These are phyloP conservation scores for Lodderomyces parapsilosis DNA, from an alignment of 1,139 yeast species.

Conservation along the genomic window DNA sequence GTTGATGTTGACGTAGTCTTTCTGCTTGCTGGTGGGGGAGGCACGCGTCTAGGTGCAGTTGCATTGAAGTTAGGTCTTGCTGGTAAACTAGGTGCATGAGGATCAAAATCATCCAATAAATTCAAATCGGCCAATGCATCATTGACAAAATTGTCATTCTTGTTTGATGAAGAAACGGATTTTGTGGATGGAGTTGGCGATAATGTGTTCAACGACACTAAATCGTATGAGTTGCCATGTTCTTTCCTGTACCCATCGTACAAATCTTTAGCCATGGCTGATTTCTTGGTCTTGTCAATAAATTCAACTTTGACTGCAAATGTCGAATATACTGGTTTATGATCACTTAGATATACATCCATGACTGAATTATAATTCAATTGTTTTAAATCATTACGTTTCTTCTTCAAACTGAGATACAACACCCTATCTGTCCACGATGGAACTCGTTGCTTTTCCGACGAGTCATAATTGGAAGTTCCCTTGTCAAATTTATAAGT, in stretches of 20 bases:
- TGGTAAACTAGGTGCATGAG: slow-evolving; percentile 23
- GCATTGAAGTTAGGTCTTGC: slow-evolving; percentile 16
- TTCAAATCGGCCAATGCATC: slow-evolving; percentile 40
- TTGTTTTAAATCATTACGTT: slow-evolving; percentile 54
- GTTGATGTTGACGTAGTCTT: slow-evolving; percentile 10
- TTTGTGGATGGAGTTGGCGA: slow-evolving; percentile 13
- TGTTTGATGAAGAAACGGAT: slow-evolving; percentile 15
- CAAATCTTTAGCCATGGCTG: slow-evolving; percentile 27
- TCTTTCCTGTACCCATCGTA: slow-evolving; percentile 33
- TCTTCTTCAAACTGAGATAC: slow-evolving; percentile 33
- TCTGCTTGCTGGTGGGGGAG: slow-evolving; percentile 26
- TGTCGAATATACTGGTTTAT: slow-evolving; percentile 84
- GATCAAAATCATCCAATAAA: slow-evolving; percentile 29
- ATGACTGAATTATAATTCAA: slow-evolving; percentile 59
- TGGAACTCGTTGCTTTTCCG: slow-evolving; percentile 90
- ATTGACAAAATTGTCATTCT: slow-evolving; percentile 18
- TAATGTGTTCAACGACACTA: slow-evolving; percentile 7
- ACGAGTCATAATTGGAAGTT: slow-evolving; percentile 77
- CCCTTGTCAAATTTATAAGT: slow-evolving; percentile 95
- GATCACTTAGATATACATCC: slow-evolving; percentile 73
- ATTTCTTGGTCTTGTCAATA: slow-evolving; percentile 46
- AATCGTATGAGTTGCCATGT: slow-evolving; percentile 20
- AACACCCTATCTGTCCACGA: slow-evolving; percentile 96
- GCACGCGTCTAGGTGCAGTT: slow-evolving; percentile 33
- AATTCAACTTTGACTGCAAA: slow-evolving; percentile 64